Conservation (phyloP, 2,329 filamentous ascomycete species). For the Pseudocercospora macadamiae region DNA sequence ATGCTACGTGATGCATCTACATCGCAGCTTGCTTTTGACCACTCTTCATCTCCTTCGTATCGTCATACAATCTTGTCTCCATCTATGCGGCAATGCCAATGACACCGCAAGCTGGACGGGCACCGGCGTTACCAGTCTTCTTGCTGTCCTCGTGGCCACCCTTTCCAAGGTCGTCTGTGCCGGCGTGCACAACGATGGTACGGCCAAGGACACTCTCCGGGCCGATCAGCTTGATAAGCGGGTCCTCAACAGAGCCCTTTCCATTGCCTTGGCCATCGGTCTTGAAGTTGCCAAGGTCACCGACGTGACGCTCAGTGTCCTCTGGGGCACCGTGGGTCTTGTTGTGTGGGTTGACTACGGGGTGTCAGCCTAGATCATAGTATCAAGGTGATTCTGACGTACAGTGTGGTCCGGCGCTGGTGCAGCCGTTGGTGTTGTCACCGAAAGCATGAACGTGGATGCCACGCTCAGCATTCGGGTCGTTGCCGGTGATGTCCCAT, state of each 20-base stretch:
- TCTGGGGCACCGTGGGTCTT: conserved; percentile 88
- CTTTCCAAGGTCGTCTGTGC: conserved; percentile 96
- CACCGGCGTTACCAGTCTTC: conserved; percentile 96
- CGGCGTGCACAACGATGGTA: conserved; percentile 90
- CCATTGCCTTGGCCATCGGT: conserved; percentile 91
- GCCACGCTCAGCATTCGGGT: conserved; percentile 93
- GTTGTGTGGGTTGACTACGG: conserved; percentile 88
- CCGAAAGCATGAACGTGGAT: conserved; percentile 99
- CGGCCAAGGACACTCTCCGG: conserved; percentile 93
- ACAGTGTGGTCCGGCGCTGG: conserved; percentile 97
- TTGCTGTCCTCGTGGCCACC: conserved; percentile 91
- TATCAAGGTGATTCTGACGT: conserved; percentile 42
- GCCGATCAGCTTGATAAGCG: conserved; percentile 91
- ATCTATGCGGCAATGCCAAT: conserved; percentile 42
- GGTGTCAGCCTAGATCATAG: conserved; percentile 7
- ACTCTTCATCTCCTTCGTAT: conserved; percentile 24
- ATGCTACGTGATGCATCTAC: conserved; percentile 12
- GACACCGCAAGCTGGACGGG: conserved; percentile 85
- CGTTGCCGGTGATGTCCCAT: conserved; percentile 91
- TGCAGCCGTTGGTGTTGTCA: conserved; percentile 99
- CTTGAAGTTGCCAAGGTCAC: conserved; percentile 96
- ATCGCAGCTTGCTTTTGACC: conserved; percentile 11
- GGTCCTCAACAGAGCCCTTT: conserved; percentile 78
- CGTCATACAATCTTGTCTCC: conserved; percentile 7
- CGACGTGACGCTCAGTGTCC: conserved; percentile 88